phyloP scores from a whole-genome alignment of 2,329 filamentous ascomycete species.

The Drechslera avenae region DNA sequence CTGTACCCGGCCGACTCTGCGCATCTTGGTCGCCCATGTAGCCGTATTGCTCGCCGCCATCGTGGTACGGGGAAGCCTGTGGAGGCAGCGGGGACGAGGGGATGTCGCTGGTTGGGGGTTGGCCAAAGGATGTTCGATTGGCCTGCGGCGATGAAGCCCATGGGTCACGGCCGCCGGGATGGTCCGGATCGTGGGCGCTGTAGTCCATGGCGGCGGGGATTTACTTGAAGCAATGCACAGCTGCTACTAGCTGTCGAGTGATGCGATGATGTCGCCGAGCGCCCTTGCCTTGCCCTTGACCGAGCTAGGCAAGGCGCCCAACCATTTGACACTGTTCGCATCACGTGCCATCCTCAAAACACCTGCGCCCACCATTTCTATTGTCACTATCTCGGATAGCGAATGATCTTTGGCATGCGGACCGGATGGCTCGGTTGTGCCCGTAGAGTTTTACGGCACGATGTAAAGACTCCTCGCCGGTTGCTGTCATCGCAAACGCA shows the following conservation, averaged over 20 bases:
- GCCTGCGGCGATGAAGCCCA: slow-evolving; percentile 66
- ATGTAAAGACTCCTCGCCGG: slow-evolving; percentile 39
- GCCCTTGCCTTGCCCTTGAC: slow-evolving; percentile 23
- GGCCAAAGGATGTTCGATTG: slow-evolving; percentile 55
- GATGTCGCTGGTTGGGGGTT: slow-evolving; percentile 50
- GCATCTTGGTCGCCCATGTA: slow-evolving; percentile 42
- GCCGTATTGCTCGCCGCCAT: slow-evolving; percentile 42
- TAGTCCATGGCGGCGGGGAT: slow-evolving; percentile 65
- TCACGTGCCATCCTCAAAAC: slow-evolving; percentile 33
- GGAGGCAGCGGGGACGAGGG: slow-evolving; percentile 49
- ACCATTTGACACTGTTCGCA: slow-evolving; percentile 20
- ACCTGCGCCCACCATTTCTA: neutral
- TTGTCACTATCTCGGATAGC: slow-evolving; percentile 3
- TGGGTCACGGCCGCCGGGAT: slow-evolving; percentile 63
- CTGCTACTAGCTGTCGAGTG: slow-evolving; percentile 25
- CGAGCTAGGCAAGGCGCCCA: slow-evolving; percentile 34
- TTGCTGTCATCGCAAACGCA: slow-evolving; percentile 35
- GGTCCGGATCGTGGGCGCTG: slow-evolving; percentile 62
- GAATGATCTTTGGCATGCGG: slow-evolving; percentile 38
- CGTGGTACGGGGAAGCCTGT: slow-evolving; percentile 48
- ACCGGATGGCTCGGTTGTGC: slow-evolving; percentile 42
- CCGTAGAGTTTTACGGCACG: slow-evolving; percentile 39
- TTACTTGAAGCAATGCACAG: slow-evolving; percentile 30
- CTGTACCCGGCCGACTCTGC: slow-evolving; percentile 33
- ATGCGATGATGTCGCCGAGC: slow-evolving; percentile 25